Evolutionary conservation across 441 rosid species (phyloP), one percentile per base, ranked within the genome.

Genomic region (Erysimum cheiri): DNA sequence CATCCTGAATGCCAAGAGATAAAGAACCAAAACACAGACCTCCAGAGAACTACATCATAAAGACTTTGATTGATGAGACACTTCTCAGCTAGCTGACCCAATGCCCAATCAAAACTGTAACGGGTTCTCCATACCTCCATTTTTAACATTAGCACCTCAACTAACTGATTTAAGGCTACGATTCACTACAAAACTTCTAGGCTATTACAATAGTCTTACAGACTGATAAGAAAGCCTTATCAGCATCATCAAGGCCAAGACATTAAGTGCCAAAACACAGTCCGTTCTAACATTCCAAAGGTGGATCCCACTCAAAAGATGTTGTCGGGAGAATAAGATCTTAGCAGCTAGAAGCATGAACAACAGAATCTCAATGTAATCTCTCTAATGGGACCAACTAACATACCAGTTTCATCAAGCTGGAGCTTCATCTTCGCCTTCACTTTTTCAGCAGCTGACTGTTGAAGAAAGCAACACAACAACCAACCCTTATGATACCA

Each of bases 401-500:
- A 48, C 50, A 67, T 77, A 91, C 98, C 92, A 54, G 97, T 90
- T 79, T 88, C 89, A 71, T 81, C 75, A 68, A 93, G 98, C 84
- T 93, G 96, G 69, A 84, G 78, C 76, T 89, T 93, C 96, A 85
- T 93, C 87, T 80, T 85, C 64, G 97, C 97, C 78, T 93, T 93
- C 57, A 91, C 92, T 68, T 83, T 91, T 63, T 86, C 96, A 77
- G 93, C 93, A 24, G 87, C 82, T 33, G 91, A 78, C 97, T 91
- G 85, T 74, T 47, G 62, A 72, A 41, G 75, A 80, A 66, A 75
- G 60, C 77, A 76, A 70, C 74, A 54, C 44, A 60, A 52, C 40
- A 57, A 67, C 40, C 7, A 46, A 52, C 46, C 44, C 19, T 15
- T 24, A 59, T 10, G 10, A 33, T 5, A 46, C 29, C 37, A 61